Base-by-base conservation (phyloP, 352 stramenopile species). In the Pilasporangium apinafurcum region DNA sequence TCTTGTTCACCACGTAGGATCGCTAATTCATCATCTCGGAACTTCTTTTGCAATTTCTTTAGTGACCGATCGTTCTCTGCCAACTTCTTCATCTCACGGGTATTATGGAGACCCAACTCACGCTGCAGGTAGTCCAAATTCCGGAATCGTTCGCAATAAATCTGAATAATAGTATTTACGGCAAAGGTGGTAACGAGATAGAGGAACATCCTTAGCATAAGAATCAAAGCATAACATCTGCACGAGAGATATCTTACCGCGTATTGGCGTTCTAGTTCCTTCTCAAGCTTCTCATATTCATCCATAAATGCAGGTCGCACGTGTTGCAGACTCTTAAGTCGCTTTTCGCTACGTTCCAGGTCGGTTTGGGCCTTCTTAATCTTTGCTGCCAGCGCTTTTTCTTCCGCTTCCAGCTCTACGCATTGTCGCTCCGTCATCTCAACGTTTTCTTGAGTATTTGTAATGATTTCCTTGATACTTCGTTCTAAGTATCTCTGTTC, bases 241-340 rank as follows among this genome's bases (percentile, higher is more conserved):
- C n/a, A n/a, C n/a, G n/a, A 39, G 14, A 5, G 10, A 9, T 0
- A 0, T 1, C 8, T 8, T 25, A 92, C 73, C 22, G 95, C 87
- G 51, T 98, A 98, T 60, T 98, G 90, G 4, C 88, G 78, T 65
- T 97, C 82, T 29, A 98, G 77, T 44, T 99, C 95, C 33, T 92
- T 85, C 68, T 98, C 94, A 14, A 99, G 78, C 66, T 97, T 96
- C 48, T 99, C 95, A 46, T 98, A 97, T 63, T 99, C 95, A 65
- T 98, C 95, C 86, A 98, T 98, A 53, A 98, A 98, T 26, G 93
- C 83, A 28, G 95, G 94, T 3, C 92, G 70, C 45, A 98, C 89
- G 48, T 92, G 85, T 48, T 97, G 81, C 44, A 96, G 60, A 39
- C 83, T 83, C 61, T 92, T 93, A 38, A 99, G 68, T 0, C 94